phyloP scores from a whole-genome alignment of 2,329 filamentous ascomycete species.

The Trichoderma harzianum region DNA sequence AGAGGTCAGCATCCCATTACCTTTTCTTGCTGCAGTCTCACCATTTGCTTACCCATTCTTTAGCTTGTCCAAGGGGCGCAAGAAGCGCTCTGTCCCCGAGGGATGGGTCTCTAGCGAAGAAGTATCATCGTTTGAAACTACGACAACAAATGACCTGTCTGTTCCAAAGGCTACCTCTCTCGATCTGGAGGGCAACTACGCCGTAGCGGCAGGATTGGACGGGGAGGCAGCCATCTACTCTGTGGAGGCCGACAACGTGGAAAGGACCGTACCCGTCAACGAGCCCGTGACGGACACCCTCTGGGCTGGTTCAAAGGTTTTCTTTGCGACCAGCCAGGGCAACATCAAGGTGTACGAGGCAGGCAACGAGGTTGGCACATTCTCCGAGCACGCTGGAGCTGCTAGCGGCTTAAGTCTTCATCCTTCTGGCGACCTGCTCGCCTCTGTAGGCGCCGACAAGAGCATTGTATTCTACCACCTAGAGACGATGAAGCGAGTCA shows the following conservation, averaged over 20 bases:
- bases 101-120: slow-evolving; percentile 78
- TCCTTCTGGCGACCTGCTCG: slow-evolving; percentile 76
- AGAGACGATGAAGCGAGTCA: slow-evolving; percentile 61
- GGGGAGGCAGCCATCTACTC: slow-evolving; percentile 76
- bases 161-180: slow-evolving; percentile 50
- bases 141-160: slow-evolving; percentile 44
- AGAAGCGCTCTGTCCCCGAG: slow-evolving; percentile 82
- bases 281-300: slow-evolving; percentile 63
- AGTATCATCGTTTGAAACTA: slow-evolving; percentile 51
- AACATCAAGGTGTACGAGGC: slow-evolving; percentile 75
- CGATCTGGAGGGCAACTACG: slow-evolving; percentile 57
- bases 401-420: slow-evolving; percentile 76
- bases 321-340: slow-evolving; percentile 73
- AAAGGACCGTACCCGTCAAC: slow-evolving; percentile 63
- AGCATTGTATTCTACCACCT: slow-evolving; percentile 89
- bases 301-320: slow-evolving; percentile 65
- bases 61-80: slow-evolving; percentile 81
- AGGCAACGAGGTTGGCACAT: slow-evolving; percentile 64
- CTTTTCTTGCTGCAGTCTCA: not conserved
- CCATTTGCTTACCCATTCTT: slow-evolving; percentile 12
- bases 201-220: slow-evolving; percentile 70
- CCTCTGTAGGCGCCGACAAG: slow-evolving; percentile 87
- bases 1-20: slow-evolving; percentile 51
- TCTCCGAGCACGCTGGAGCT: slow-evolving; percentile 79
- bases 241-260: slow-evolving; percentile 61